Conservation (phyloP, 2,329 filamentous ascomycete genomes). For the Akanthomyces dipterigenus region DNA sequence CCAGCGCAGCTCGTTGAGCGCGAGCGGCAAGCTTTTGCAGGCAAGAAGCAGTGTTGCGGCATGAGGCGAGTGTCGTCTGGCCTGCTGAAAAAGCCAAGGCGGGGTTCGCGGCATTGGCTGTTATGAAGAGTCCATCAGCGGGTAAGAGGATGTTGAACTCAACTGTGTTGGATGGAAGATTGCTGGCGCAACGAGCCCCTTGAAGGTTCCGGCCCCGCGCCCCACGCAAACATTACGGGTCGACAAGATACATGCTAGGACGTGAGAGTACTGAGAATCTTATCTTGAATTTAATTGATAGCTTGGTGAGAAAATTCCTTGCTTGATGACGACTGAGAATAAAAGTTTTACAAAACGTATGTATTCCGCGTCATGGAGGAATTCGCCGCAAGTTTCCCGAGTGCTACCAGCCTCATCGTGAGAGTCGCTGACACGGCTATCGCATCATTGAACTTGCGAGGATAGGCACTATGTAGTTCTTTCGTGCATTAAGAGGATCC, state of each 20-base stretch:
- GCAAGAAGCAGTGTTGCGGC: constrained; percentile 55
- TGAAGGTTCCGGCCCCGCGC: neutral
- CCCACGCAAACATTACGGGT: neutral
- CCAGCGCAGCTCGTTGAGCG: constrained; percentile 67
- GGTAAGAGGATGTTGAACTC: neutral
- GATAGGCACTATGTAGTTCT: neutral
- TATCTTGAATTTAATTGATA: no score
- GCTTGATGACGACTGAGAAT: no score
- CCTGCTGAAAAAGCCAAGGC: constrained; percentile 49
- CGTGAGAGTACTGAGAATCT: no score
- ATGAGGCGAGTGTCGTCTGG: constrained; percentile 46
- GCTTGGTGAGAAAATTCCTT: no score
- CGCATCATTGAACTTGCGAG: constrained; percentile 3
- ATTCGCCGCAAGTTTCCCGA: neutral
- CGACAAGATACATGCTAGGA: no score
- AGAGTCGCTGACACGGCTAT: neutral
- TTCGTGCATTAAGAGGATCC: neutral
- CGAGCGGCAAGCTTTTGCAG: constrained; percentile 56
- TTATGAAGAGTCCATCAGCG: neutral
- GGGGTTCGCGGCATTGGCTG: constrained; percentile 54
- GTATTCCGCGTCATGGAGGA: neutral
- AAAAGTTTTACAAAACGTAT: no score
- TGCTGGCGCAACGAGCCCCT: neutral
- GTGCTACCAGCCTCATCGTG: neutral
- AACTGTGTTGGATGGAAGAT: constrained; percentile 8